Conservation (phyloP, 2,329 filamentous ascomycete species). For the Colletotrichum kahawae region DNA sequence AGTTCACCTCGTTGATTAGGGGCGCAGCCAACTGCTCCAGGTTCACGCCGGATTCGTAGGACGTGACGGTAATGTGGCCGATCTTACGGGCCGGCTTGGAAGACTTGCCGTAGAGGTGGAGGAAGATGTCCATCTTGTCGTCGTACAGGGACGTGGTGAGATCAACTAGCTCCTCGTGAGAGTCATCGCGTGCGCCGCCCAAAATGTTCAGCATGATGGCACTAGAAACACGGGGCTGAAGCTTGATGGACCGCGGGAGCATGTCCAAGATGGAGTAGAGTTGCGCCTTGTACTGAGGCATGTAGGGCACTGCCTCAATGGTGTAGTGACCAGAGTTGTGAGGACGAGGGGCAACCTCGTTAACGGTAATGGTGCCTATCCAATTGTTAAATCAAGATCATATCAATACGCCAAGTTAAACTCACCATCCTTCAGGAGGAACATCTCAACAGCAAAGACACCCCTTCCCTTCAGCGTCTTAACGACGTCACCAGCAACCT, state of each 20-base stretch:
- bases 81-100: conserved; percentile 92
- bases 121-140: conserved; percentile 54
- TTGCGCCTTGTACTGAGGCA: conserved; percentile 92
- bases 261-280: conserved; percentile 79
- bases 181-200: conserved; percentile 68
- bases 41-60: conserved; percentile 69
- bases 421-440: conserved; percentile 74
- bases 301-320: conserved; percentile 85
- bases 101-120: conserved; percentile 93
- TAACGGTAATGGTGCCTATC: conserved; percentile 71
- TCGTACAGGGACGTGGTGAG: conserved; percentile 49
- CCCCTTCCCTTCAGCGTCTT: conserved; percentile 84
- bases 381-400: not conserved
- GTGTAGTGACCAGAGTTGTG: conserved; percentile 97
- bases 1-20: conserved; percentile 69
- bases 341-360: conserved; percentile 76
- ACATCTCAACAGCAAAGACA: conserved; percentile 97
- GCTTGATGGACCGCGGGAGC: conserved; percentile 57
- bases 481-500: conserved; percentile 80
- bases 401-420: not conserved
- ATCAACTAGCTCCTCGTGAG: conserved; percentile 60
- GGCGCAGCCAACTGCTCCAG: conserved; percentile 64
- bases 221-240: conserved; percentile 63
- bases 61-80: conserved; percentile 87
- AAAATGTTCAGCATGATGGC: conserved; percentile 85